phyloP scores from a whole-genome alignment of 176 grass and related monocot genomes.

The Oryza rufipogon region DNA sequence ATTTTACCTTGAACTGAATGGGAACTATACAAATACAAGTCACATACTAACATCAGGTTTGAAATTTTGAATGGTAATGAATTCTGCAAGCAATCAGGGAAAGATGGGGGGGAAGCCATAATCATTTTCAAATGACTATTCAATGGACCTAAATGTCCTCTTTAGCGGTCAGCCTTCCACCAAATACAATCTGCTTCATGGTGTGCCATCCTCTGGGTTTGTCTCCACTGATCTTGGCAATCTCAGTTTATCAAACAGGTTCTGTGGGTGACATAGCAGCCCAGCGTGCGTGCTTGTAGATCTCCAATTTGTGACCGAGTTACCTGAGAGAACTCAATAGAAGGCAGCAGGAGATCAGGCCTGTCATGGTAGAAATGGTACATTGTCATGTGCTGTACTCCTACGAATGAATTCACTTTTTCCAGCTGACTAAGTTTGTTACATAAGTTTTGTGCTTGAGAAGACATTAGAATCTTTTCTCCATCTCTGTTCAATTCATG shows the following conservation, averaged over 20 bases:
- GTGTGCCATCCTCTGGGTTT: conserved; percentile 75
- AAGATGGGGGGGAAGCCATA: neutral
- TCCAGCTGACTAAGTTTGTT: neutral
- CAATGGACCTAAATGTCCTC: conserved; percentile 22
- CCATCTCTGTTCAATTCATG: neutral
- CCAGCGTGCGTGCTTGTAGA: conserved; percentile 78
- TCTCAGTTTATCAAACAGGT: conserved; percentile 84
- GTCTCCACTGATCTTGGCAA: conserved; percentile 75
- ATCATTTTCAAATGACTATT: neutral
- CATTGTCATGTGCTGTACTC: conserved; percentile 34
- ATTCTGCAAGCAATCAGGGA: conserved; percentile 30
- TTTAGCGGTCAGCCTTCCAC: conserved; percentile 42
- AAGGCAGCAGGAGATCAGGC: conserved; percentile 77
- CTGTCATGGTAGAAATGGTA: conserved; percentile 95
- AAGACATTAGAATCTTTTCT: neutral
- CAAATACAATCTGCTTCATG: conserved; percentile 83
- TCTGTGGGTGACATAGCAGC: conserved; percentile 78
- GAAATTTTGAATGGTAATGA: conserved; percentile 45
- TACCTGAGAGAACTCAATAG: conserved; percentile 68
- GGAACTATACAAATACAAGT: conserved; percentile 28
- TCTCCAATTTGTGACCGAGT: conserved; percentile 87
- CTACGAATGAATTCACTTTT: conserved; percentile 17
- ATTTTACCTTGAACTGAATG: conserved; percentile 31
- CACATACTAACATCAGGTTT: conserved; percentile 27
- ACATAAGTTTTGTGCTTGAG: neutral